Conservation (phyloP, 75 land plant species). For the Pinus taeda region DNA sequence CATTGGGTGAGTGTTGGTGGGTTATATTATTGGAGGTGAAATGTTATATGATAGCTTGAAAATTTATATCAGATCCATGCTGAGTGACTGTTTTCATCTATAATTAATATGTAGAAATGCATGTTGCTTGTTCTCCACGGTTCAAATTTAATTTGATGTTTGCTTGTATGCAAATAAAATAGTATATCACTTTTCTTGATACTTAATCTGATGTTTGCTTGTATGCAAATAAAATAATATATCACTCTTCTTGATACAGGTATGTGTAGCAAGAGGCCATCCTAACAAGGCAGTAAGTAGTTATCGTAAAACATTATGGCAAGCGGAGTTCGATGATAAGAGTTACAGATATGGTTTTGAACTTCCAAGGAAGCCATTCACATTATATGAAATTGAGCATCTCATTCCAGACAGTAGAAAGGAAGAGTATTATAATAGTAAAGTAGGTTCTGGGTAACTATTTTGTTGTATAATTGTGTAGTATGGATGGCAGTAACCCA, state of each 20-base stretch:
- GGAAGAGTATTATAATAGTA: too few species aligned
- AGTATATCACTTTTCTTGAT: not conserved
- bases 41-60: not conserved
- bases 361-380: conserved; percentile 28
- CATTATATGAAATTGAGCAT: conserved; percentile 20
- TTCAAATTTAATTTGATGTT: not conserved
- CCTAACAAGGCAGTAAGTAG: conserved; percentile 42
- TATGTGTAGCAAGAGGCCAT: conserved; percentile 60
- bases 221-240: not conserved
- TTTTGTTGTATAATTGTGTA: too few species aligned
- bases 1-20: conserved; percentile 51
- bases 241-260: conserved; percentile 29
- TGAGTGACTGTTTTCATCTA: not conserved
- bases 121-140: not conserved
- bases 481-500: too few species aligned
- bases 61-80: not conserved
- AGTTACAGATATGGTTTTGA: conserved; percentile 20
- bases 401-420: too few species aligned
- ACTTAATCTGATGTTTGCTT: not conserved
- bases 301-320: conserved; percentile 28
- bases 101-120: not conserved
- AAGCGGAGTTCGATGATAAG: conserved; percentile 25
- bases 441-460: too few species aligned
- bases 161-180: not conserved
- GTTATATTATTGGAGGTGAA: not conserved